Percentiles rank a stretch among this genome's conserved stretches.
Conservation (phyloP, 345 rosid genomes). For the Bretschneidera sinensis region DNA sequence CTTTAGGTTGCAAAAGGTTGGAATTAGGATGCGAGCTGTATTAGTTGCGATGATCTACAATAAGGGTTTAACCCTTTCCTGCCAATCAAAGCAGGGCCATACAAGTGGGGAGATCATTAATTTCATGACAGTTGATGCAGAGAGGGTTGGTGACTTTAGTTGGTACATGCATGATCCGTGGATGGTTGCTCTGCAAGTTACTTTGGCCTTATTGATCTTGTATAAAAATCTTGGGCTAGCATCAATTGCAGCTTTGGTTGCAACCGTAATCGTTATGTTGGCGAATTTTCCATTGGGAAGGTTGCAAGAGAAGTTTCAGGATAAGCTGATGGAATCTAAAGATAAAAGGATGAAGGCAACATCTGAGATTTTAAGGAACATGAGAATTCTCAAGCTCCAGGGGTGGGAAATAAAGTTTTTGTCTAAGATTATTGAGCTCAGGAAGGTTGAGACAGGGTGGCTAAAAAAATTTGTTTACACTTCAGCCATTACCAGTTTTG, state of each 20-base stretch:
- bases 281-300: conserved; percentile 51
- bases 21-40: conserved; percentile 46
- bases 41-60: conserved; percentile 54
- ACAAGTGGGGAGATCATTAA: conserved; percentile 74
- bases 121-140: conserved; percentile 67
- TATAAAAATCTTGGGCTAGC: conserved; percentile 61
- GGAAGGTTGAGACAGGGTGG: conserved; percentile 52
- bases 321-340: conserved; percentile 65
- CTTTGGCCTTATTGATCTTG: conserved; percentile 50
- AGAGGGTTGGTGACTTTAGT: conserved; percentile 47
- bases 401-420: conserved; percentile 79
- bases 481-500: conserved; percentile 42
- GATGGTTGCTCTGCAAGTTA: conserved; percentile 50
- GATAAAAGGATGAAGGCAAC: conserved; percentile 63
- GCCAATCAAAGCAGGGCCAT: conserved; percentile 46
- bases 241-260: conserved; percentile 44
- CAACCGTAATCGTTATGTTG: conserved; percentile 54
- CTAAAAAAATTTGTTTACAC: conserved; percentile 49
- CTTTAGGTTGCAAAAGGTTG: conserved; percentile 49
- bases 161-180: conserved; percentile 64
- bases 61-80: conserved; percentile 56
- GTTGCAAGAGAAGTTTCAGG: conserved; percentile 59
- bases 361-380: conserved; percentile 60
- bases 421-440: conserved; percentile 47
- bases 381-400: conserved; percentile 77